Base-by-base conservation (phyloP, 2,329 filamentous ascomycete species). In the Cytospora chrysosperma region DNA sequence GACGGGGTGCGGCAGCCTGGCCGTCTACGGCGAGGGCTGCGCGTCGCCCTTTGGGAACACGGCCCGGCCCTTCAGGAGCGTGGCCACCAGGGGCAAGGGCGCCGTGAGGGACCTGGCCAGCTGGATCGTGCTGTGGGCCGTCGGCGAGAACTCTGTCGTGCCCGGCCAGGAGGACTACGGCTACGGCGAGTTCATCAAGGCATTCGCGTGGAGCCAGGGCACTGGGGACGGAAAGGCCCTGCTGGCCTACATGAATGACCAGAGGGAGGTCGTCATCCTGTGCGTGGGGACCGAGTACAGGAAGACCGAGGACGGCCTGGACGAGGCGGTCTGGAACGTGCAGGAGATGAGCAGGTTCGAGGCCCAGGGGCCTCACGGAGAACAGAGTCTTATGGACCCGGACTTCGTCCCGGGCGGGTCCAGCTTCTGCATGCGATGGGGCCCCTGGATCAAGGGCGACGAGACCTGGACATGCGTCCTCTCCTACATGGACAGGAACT, bases 61-160 rank as follows among this genome's bases (percentile, higher is more conserved):
- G 82, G 84, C 34, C 83, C 86, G 69, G 71, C 74, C 43, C 63
- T 65, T 10, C 59, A 69, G 61, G 54, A 37, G 68, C 27, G 56
- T 68, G 28, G 70, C 69, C 51, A 64, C 67, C 4, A 71, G 74
- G 56, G 73, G 77, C 10, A 73, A 73, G 12, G 75, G 77, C 19
- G 73, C 76, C 12, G 79, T 81, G 28, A 47, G 63, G 68, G 78
- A 79, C 30, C 70, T 75, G 49, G 70, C 73, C 30, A 77, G 76
- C 19, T 87, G 84, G 84, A 75, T 78, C 61, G 77, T 82, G 1
- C 75, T 85, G 1, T 87, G 84, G 84, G 82, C 82, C 0, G 72
- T 86, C 3, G 85, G 85, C 8, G 82, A 80, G 49, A 78, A 78
- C 3, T 64, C 85, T 30, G 76, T 82, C 8, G 70, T 86, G 9